phyloP scores from a whole-genome alignment of 768 basidiomycete species.

The Kwoniella botswanensis region DNA sequence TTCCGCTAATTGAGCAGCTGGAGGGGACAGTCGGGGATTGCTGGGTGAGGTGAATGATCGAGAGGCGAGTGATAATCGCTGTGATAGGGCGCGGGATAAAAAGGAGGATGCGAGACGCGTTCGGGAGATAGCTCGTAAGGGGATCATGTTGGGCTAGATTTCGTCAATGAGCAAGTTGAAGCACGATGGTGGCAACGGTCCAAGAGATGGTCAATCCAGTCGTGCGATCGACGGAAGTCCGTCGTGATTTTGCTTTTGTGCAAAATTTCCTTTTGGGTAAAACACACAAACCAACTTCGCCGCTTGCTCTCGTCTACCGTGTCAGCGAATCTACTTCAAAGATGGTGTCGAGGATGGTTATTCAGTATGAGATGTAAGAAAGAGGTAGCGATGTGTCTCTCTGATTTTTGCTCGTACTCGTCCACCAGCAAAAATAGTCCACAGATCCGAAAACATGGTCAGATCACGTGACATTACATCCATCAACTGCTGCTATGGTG shows the following conservation, averaged over 20 bases:
- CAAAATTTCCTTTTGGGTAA: neutral
- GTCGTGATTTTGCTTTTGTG: neutral
- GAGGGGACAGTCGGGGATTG: constrained; percentile 24
- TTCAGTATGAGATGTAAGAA: neutral
- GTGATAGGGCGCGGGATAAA: neutral
- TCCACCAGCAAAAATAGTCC: constrained; percentile 1
- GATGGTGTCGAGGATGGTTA: neutral
- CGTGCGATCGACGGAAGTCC: constrained; percentile 1
- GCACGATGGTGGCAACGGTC: constrained; percentile 11
- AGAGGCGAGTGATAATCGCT: neutral
- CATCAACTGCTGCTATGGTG: neutral
- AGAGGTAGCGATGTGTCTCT: neutral
- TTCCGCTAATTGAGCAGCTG: constrained; percentile 45
- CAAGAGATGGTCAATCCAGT: constrained; percentile 2
- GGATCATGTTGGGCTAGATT: constrained; percentile 11
- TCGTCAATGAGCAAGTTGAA: neutral
- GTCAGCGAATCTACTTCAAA: no score
- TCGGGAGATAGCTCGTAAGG: constrained; percentile 7
- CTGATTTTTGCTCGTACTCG: neutral
- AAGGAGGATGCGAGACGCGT: constrained; percentile 3
- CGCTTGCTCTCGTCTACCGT: neutral
- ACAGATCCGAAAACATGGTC: constrained; percentile 6
- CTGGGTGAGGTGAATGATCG: constrained; percentile 29
- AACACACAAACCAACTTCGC: neutral
- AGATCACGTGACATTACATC: constrained; percentile 1